Evolutionary conservation across 148 eudicot species (phyloP), one percentile per base, ranked within the genome.

Genomic region (Cornus suecica): DNA sequence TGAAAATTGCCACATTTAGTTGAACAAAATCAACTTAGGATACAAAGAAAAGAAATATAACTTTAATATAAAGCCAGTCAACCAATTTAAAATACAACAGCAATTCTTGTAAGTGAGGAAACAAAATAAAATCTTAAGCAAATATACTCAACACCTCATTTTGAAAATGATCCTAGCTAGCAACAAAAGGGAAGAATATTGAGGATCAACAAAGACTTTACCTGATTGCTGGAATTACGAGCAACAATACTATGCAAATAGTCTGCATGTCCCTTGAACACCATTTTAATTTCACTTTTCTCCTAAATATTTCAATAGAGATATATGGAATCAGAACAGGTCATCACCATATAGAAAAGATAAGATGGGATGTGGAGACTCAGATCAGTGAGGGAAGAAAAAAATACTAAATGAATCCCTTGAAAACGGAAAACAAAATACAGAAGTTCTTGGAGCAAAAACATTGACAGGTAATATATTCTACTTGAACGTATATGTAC

Each of bases 251-350:
- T 89, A 73, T 95, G 97, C 83, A 95, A 74, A 80, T 95, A 95
- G 86, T 91, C 91, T 25, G 87, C 78, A 81, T 95, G 99, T 62
- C 99, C 99, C 82, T 91, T 91, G 86, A 88, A 92, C 72, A 86
- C 80, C 85, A 80, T 86, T 80, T 92, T 95, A 54, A 95, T 78
- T 85, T 85, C 82, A 76, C 88, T 60, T 51, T 80, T 89, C 87
- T 92, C 99, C 99, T 94, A 83, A 71, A 70, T 79, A 65, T 28
- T 34, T 3, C 24, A 42, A 22, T 2, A 41, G 2, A 63, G 3
- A n/a, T 26, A 61, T 22, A 26, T 58, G 25, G 58, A 25, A 73
- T 65, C 41, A 74, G 48, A 45, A 22, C 58, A 42, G 10, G 26
- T 42, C 22, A 37, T 20, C 41, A 74, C 27, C 18, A 60, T 42